Base-by-base conservation (phyloP, 257 asterid species). In the Gynochthodes officinalis region DNA sequence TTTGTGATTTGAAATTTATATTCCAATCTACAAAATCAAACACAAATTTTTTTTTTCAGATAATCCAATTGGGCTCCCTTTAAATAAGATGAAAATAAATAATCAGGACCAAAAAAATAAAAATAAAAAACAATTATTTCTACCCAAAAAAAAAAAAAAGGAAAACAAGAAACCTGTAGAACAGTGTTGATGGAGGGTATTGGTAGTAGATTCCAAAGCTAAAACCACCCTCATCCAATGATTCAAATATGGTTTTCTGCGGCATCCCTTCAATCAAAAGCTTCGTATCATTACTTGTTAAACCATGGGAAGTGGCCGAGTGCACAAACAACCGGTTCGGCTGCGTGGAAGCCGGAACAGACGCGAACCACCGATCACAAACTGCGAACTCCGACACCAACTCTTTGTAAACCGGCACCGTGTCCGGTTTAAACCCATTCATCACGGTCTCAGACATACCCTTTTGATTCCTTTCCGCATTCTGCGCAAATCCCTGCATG, bases 331-430 rank as follows among this genome's bases (percentile, higher is more conserved):
- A 53, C 86, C 96, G 55, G 35, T 90, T 90, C 30, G 96, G 96
- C 82, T 90, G 96, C 30, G 95, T 88, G 19, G 89, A 86, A 16
- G 96, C 87, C 61, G 95, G 96, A 72, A 88, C 79, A 30, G 96
- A 44, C 54, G 93, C 89, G 63, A 88, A 88, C 96, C 95, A 90
- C 77, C 92, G 80, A 50, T 88, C 94, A 68, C 94, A 89, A 12
- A 89, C 90, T 10, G 88, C 94, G 73, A 88, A 89, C 77, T 88
- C 92, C 66, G 80, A 28, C 48, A 83, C 88, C 28, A 89, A 60
- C 78, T 84, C 92, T 78, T 52, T 67, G 66, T 80, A 89, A 58
- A 88, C 86, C 63, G 90, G 83, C 2, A 89, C 69, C 0, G 76
- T 61, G 9, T 83, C 88, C 53, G 96, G 96, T 33, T 53, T 72